Evolutionary conservation across 2,329 filamentous ascomycete species (phyloP).

Genomic region (Talaromyces rugulosus): DNA sequence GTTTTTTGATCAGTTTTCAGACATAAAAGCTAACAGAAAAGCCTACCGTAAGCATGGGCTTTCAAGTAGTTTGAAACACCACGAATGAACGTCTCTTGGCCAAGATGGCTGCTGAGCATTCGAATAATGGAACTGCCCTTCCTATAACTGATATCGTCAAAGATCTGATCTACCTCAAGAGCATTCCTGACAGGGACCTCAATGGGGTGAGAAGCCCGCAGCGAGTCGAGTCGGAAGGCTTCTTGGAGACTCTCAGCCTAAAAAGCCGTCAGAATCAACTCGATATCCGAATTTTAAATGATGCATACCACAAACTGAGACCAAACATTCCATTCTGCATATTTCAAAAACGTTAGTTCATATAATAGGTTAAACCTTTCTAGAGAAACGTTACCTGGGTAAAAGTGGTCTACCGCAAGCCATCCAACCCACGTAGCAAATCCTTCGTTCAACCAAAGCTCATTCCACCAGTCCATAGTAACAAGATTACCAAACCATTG

Average conservation of each 20-base stretch:
- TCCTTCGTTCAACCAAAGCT: slow-evolving; percentile 91
- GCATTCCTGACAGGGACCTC: slow-evolving; percentile 93
- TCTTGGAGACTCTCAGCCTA: slow-evolving; percentile 86
- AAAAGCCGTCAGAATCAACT: slow-evolving; percentile 36
- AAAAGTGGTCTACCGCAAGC: slow-evolving; percentile 83
- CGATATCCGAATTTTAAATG: slow-evolving; percentile 46
- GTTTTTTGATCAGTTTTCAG: background rate
- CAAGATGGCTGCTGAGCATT: slow-evolving; percentile 90
- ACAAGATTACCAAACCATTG: slow-evolving; percentile 96
- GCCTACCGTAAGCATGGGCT: slow-evolving; percentile 72
- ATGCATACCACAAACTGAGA: slow-evolving; percentile 80
- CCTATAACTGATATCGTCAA: slow-evolving; percentile 92
- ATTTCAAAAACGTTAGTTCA: slow-evolving; percentile 1
- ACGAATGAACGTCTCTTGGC: slow-evolving; percentile 80
- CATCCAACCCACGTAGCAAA: slow-evolving; percentile 99
- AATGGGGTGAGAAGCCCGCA: slow-evolving; percentile 90
- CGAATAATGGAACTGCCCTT: slow-evolving; percentile 96
- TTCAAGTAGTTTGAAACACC: slow-evolving; percentile 89
- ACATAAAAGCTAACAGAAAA: background rate
- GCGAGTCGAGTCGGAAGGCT: slow-evolving; percentile 82
- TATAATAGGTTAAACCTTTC: slow-evolving; percentile 15
- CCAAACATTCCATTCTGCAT: slow-evolving; percentile 89
- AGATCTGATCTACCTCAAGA: slow-evolving; percentile 95
- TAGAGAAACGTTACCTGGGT: slow-evolving; percentile 57
- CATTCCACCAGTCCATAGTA: slow-evolving; percentile 96